These are phyloP conservation scores for Populus tomentosa DNA, from an alignment of 441 rosid genomes.

Conservation along the genomic window DNA sequence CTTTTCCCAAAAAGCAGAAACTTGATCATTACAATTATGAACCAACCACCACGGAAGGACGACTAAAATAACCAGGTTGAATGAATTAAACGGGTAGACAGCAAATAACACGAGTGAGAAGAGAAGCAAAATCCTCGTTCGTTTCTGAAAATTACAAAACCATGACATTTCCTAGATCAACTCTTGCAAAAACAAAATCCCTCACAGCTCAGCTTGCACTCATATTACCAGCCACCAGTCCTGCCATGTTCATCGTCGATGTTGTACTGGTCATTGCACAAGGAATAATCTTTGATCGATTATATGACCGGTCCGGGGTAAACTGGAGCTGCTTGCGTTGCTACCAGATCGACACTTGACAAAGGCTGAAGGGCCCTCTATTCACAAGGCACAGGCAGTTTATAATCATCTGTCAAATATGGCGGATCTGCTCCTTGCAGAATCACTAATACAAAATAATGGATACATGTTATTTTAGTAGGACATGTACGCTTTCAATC, in stretches of 20 bases:
- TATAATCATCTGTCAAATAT: neutral
- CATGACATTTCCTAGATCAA: neutral
- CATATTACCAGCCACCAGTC: neutral
- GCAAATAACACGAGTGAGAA: neutral
- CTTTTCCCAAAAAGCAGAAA: neutral
- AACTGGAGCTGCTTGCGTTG: neutral
- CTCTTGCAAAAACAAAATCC: neutral
- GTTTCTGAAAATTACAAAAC: neutral
- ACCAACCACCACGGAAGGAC: neutral
- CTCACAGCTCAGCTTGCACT: neutral
- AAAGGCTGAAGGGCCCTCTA: slow-evolving; percentile 1
- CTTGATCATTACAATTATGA: neutral
- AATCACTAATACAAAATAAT: neutral
- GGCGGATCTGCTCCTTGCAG: slow-evolving; percentile 2
- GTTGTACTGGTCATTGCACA: neutral
- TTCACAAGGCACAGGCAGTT: slow-evolving; percentile 3
- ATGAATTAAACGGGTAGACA: neutral
- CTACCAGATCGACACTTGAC: neutral
- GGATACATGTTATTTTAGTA: neutral
- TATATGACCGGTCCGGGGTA: neutral
- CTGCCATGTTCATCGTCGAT: neutral
- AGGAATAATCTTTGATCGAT: slow-evolving; percentile 2
- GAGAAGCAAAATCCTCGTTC: neutral
- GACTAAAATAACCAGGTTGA: too few species aligned
- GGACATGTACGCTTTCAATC: slow-evolving; percentile 18